These are phyloP conservation scores for Alternaria longipes DNA, from an alignment of 2,329 filamentous ascomycete species.

Conservation along the genomic window DNA sequence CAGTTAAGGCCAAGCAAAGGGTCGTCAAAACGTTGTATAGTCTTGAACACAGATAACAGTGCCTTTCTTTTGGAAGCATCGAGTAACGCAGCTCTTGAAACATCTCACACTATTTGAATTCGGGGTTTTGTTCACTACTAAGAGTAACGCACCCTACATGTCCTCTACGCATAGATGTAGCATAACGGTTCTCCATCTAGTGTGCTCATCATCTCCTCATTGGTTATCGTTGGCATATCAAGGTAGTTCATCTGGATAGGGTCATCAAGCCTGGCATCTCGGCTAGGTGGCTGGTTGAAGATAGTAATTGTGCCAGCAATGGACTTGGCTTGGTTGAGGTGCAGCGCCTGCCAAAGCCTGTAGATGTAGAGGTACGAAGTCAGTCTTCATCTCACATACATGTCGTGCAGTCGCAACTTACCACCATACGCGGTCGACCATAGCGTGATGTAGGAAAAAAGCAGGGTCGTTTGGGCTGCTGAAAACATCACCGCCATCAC, in stretches of 20 bases:
- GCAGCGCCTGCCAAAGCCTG: slow-evolving; percentile 56
- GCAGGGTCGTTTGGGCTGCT: slow-evolving; percentile 56
- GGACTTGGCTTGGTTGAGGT: slow-evolving; percentile 20
- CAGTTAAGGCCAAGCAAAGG: too few relatives aligned
- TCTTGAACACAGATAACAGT: neutral
- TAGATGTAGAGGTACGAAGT: too few relatives aligned
- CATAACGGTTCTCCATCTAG: slow-evolving; percentile 55
- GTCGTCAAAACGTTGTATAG: neutral
- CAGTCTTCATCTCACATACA: too few relatives aligned
- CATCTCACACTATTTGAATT: neutral
- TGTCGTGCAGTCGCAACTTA: too few relatives aligned
- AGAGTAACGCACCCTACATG: neutral
- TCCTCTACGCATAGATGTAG: slow-evolving; percentile 52
- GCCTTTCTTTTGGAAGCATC: neutral
- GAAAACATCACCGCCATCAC: slow-evolving; percentile 53
- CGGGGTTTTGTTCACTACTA: neutral
- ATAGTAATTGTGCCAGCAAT: slow-evolving; percentile 52
- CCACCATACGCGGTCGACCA: slow-evolving; percentile 57
- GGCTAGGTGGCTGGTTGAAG: slow-evolving; percentile 51
- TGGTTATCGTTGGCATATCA: slow-evolving; percentile 36
- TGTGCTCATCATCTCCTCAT: slow-evolving; percentile 53
- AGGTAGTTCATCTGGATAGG: slow-evolving; percentile 51
- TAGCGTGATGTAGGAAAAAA: slow-evolving; percentile 59
- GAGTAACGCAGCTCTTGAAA: neutral
- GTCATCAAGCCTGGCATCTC: slow-evolving; percentile 58